phyloP scores from a whole-genome alignment of 129 eudicot species.

The Mikania micrantha region DNA sequence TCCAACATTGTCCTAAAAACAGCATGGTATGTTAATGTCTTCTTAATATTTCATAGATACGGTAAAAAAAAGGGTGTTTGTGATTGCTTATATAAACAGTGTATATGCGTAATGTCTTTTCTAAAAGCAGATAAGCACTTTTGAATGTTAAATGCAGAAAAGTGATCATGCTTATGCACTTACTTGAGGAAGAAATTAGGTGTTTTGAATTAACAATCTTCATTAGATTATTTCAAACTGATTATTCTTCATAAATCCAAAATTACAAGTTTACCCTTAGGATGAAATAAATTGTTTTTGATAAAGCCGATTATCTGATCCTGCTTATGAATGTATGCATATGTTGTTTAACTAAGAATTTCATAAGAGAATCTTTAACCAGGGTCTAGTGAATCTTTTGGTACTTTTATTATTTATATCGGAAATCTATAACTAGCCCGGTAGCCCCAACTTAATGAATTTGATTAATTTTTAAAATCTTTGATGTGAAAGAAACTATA shows the following conservation, averaged over 20 bases:
- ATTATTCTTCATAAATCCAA: neutral
- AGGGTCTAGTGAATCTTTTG: neutral
- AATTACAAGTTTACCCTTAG: neutral
- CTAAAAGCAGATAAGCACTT: neutral
- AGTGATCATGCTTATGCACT: neutral
- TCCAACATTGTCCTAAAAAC: conserved; percentile 73
- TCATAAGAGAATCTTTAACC: neutral
- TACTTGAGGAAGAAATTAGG: neutral
- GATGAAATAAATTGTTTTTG: neutral
- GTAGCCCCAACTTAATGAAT: neutral
- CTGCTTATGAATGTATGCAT: neutral
- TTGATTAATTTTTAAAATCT: neutral
- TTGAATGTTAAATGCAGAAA: neutral
- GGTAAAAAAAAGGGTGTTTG: neutral
- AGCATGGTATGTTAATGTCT: conserved; percentile 78
- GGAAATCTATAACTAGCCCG: no score
- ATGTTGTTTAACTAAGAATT: neutral
- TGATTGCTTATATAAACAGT: neutral
- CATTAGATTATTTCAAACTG: neutral
- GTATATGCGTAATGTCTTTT: neutral
- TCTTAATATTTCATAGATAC: neutral
- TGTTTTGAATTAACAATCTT: neutral
- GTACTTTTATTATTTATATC: neutral
- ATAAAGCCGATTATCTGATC: neutral
- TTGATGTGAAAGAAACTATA: neutral